phyloP scores from a whole-genome alignment of 805 yeast species.

The Kazachstania taianensis region DNA sequence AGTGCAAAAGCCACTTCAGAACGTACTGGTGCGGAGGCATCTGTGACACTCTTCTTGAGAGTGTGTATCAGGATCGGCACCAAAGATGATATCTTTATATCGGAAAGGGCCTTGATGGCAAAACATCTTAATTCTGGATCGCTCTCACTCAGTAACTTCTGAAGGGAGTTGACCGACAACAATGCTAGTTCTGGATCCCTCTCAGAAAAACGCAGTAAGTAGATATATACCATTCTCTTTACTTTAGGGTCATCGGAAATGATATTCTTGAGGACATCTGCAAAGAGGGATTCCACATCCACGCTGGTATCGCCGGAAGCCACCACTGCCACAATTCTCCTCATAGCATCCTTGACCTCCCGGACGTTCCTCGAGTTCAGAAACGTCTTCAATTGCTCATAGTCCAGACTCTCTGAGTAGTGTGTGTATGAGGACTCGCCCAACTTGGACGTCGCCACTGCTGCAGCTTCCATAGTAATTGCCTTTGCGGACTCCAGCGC shows the following conservation, averaged over 20 bases:
- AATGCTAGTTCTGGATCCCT: conserved; percentile 82
- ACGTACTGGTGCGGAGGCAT: conserved; percentile 69
- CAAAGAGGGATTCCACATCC: conserved; percentile 46
- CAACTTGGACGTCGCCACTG: conserved; percentile 57
- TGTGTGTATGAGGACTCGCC: conserved; percentile 49
- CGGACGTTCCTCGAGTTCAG: conserved; percentile 62
- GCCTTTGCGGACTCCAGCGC: conserved; percentile 74
- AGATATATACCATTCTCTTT: conserved; percentile 66
- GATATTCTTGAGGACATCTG: conserved; percentile 83
- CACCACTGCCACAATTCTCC: conserved; percentile 39
- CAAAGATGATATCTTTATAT: conserved; percentile 73
- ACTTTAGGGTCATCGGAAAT: conserved; percentile 56
- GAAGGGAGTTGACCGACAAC: conserved; percentile 83
- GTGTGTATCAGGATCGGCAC: conserved; percentile 70
- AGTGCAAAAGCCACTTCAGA: conserved; percentile 70
- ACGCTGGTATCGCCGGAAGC: conserved; percentile 32
- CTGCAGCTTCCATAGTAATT: conserved; percentile 74
- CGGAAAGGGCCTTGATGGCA: conserved; percentile 70
- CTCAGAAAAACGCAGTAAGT: conserved; percentile 68
- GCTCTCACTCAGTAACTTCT: conserved; percentile 65
- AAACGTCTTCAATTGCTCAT: conserved; percentile 54
- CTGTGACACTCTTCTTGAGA: conserved; percentile 56
- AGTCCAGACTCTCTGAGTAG: conserved; percentile 36
- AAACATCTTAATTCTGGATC: conserved; percentile 59
- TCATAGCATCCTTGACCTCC: conserved; percentile 51